Base-by-base conservation (phyloP, 345 rosid genomes). In the Eucalyptus sideroxylon region DNA sequence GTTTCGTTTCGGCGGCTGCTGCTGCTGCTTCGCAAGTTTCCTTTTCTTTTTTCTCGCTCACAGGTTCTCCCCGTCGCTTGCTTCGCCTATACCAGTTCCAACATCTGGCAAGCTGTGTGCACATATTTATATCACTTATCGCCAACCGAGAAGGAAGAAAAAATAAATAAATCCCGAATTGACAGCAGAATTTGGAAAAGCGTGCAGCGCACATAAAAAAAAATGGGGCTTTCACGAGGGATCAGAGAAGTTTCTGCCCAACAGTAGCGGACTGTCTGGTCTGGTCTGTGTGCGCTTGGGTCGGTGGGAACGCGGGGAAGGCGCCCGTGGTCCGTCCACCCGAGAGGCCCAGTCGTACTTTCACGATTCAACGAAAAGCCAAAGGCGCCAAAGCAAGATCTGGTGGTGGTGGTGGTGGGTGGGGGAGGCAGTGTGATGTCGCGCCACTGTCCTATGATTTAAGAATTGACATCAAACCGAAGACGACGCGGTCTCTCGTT, bases 401-500 rank as follows among this genome's bases (percentile, higher is more conserved):
- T 34, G 81, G 6, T 8, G 1, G 21, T 17, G 40, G 37, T n/a
- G 10, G 21, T 65, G 77, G 31, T n/a, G 72, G 11, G 80, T 67
- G 80, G 37, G 9, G 23, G 62, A 56, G 62, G 13, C 5, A 4
- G 0, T 10, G 30, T 24, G 13, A 34, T 2, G 40, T 19, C 21
- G 44, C 24, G 6, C 82, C 82, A 19, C 82, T 17, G 42, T 69
- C 42, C 8, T 37, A 72, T 19, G 45, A 19, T 37, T 37, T 19
- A 72, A 72, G 47, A 77, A 40, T 40, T 21, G 83, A 40, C 27
- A 21, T 21, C 27, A 21, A 21, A 23, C 4, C 47, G 12, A 34
- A 34, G 81, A 19, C 11, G 56, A 90, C 92, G 92, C 92, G 91
- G 80, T 69, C 91, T 88, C 94, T 92, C 93, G 34, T 91, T 91